These are phyloP conservation scores for Elsinoe perseae DNA, from an alignment of 2,329 filamentous ascomycete species.

Conservation along the genomic window DNA sequence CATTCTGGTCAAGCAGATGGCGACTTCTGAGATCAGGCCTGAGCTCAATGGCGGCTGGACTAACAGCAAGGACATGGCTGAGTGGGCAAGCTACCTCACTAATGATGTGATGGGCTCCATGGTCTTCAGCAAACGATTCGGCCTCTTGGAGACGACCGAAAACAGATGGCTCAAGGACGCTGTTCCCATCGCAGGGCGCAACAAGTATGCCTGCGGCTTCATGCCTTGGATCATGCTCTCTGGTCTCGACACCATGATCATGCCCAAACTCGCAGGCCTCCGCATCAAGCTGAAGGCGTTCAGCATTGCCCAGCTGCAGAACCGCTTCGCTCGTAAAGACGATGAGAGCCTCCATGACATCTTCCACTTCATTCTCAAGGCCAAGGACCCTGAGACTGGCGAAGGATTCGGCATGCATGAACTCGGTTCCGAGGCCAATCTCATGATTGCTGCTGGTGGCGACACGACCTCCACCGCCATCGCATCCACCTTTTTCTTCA, in stretches of 20 bases:
- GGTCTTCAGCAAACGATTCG: constrained; percentile 16
- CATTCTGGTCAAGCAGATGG: constrained; percentile 30
- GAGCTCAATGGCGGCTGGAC: constrained; percentile 33
- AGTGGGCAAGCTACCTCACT: constrained; percentile 35
- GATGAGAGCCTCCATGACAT: constrained; percentile 20
- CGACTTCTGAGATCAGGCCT: constrained; percentile 25
- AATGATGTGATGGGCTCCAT: constrained; percentile 33
- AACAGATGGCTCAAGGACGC: constrained; percentile 15
- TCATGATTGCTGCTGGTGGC: constrained; percentile 27
- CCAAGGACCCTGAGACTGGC: constrained; percentile 28
- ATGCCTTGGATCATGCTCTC: constrained; percentile 15
- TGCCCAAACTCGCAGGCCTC: constrained; percentile 5
- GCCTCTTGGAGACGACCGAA: constrained; percentile 8
- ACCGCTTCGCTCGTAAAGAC: constrained; percentile 14
- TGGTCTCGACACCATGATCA: constrained; percentile 14
- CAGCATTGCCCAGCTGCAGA: constrained; percentile 8
- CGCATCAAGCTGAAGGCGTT: constrained; percentile 15
- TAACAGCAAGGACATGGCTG: constrained; percentile 36
- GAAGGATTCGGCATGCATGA: constrained; percentile 25
- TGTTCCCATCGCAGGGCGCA: constrained; percentile 2
- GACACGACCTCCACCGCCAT: constrained; percentile 32
- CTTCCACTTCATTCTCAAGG: constrained; percentile 26
- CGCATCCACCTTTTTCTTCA: constrained; percentile 32
- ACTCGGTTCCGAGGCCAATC: constrained; percentile 25
- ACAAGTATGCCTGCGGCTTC: constrained; percentile 16